Evolutionary conservation across 2,329 filamentous ascomycete species (phyloP), one percentile per base, ranked within the genome.

Genomic region (Paecilomyces sp.): DNA sequence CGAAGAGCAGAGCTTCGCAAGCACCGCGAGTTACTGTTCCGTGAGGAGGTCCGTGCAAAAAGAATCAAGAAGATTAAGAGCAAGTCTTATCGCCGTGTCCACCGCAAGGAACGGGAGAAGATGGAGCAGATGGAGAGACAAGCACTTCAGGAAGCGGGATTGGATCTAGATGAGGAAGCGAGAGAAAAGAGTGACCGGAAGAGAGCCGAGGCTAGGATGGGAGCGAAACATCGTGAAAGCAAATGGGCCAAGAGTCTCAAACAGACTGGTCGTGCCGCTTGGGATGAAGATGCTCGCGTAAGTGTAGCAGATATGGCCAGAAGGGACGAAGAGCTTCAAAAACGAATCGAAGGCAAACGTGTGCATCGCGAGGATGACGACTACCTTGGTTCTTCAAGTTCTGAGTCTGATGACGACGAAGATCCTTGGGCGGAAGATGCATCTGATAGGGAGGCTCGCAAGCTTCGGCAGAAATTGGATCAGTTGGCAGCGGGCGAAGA

Each of bases 1-100:
- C 82, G 90, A 25, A 83, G 88, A 59, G 86, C 88, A 55, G 86
- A 92, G 69, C 83, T 93, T 59, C 87, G 94, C 12, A 87, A 87
- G 72, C 87, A 90, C 63, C 84, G 94, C 65, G 93, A 97, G 68
- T 78, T 96, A 7, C 83, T 93, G 64, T 96, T 95, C 67, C 85
- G 92, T 11, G 93, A 97, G 76, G 89, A 95, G 69, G 88, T 92
- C 52, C 88, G 92, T 59, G 85, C 92, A 7, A 95, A 92, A 77
- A 88, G 94, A 25, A 91, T 99, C 77, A 96, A 97, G 79, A 97
- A 97, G 80, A 99, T 99, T 79, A 99, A 99, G 82, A 95, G 90
- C 72, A 99, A 97, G 75, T 85, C 92, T 0, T 99, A 96, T 72
- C 90, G 93, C 58, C 88, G 92, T 53, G 88, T 97, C 13, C 93